Percentiles rank a stretch among this genome's conserved stretches.
Evolutionary conservation across 1,284 basidiomycete species (phyloP).

Genomic region (Clitocybe nebularis): DNA sequence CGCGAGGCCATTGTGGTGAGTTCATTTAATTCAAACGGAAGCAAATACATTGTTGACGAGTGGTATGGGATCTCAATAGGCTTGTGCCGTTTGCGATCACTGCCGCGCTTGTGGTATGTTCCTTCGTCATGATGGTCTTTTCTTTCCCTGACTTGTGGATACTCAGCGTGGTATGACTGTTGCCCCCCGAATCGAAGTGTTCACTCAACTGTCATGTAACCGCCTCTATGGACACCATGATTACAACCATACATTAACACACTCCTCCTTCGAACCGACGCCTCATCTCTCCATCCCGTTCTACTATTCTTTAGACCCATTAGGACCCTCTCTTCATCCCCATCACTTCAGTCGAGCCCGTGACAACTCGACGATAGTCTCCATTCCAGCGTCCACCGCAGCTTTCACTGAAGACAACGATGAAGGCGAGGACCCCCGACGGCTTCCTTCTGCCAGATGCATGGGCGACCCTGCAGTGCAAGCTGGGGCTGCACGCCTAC

Average conservation of each 20-base stretch:
- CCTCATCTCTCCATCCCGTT: slow-evolving; percentile 19
- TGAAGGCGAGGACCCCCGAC: slow-evolving; percentile 44
- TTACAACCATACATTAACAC: slow-evolving; percentile 28
- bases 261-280: slow-evolving; percentile 11
- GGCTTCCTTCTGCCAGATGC: slow-evolving; percentile 49
- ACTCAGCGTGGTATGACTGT: slow-evolving; percentile 73
- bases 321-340: slow-evolving; percentile 26
- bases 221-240: slow-evolving; percentile 43
- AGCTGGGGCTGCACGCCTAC: slow-evolving; percentile 62
- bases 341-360: slow-evolving; percentile 10
- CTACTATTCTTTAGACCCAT: slow-evolving; percentile 31
- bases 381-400: background rate
- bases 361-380: slow-evolving; percentile 11
- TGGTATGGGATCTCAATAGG: slow-evolving; percentile 34
- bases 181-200: slow-evolving; percentile 72
- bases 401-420: slow-evolving; percentile 22
- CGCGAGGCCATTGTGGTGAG: slow-evolving; percentile 56
- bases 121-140: slow-evolving; percentile 2
- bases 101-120: slow-evolving; percentile 60
- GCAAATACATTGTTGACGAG: slow-evolving; percentile 1
- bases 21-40: slow-evolving; percentile 1
- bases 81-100: slow-evolving; percentile 69
- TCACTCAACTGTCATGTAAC: slow-evolving; percentile 72
- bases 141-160: slow-evolving; percentile 10
- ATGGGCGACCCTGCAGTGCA: slow-evolving; percentile 61